phyloP scores from a whole-genome alignment of 2,329 filamentous ascomycete genomes.

The Akanthomyces lecanii region DNA sequence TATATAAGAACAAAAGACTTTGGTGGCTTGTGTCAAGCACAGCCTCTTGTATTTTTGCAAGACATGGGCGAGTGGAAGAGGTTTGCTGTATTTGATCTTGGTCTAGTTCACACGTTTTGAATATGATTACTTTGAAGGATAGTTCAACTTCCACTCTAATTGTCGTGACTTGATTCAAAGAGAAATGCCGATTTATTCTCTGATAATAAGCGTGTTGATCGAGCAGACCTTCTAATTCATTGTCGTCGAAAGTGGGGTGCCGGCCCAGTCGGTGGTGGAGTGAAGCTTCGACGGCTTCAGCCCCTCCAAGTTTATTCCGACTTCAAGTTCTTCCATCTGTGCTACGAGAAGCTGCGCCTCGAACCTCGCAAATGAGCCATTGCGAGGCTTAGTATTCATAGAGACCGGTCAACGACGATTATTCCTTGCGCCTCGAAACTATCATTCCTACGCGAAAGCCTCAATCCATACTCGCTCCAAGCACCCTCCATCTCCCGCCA shows the following conservation, averaged over 20 bases:
- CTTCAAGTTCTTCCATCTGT: background rate
- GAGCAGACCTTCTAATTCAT: background rate
- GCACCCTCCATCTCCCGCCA: background rate
- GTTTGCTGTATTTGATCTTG: too few species aligned
- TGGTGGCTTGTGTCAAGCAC: too few species aligned
- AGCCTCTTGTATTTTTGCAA: too few species aligned
- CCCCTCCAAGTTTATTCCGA: background rate
- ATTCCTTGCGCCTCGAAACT: background rate
- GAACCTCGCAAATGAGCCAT: background rate
- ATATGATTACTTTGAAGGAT: too few species aligned
- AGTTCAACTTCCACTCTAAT: too few species aligned
- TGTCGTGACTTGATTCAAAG: background rate
- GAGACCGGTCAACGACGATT: too few species aligned
- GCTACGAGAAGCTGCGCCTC: background rate
- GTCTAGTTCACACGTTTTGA: too few species aligned
- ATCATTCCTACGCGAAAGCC: background rate
- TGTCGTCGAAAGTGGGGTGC: slow-evolving; percentile 2
- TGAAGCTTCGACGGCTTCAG: background rate
- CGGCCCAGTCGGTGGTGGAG: background rate
- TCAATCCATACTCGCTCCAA: background rate
- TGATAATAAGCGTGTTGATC: background rate
- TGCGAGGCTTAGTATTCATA: background rate
- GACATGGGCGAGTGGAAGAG: too few species aligned
- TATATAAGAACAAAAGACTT: too few species aligned
- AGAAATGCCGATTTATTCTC: background rate